Evolutionary conservation across 2,329 filamentous ascomycete species (phyloP), one percentile per base, ranked within the genome.

Genomic region (Fusarium odoratissimum): DNA sequence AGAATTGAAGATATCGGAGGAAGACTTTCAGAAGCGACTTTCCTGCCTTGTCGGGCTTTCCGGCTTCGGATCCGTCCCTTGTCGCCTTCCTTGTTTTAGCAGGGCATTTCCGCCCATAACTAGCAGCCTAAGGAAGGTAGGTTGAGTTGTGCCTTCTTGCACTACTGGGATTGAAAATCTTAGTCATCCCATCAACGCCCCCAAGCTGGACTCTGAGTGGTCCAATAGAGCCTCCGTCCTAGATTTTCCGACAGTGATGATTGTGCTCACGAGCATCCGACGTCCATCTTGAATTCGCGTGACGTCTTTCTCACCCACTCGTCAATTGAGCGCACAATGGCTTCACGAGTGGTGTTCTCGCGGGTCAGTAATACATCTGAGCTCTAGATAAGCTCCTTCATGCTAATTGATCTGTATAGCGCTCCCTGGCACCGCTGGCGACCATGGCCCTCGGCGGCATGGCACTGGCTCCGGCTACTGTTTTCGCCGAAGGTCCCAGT

Each of bases 271-370:
- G 51, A 69, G 64, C 59, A 69, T 58, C 64, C 71, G 68, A 72
- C 71, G 71, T 67, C 60, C 72, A 70, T 66, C 61, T 73, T 67
- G 78, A 74, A 61, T 71, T 70, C 76, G 76, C 71, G 76, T 75
- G 75, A 76, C 73, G 73, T 70, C 72, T 65, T 69, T 73, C 61
- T 67, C 65, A 64, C 66, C 64, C 67, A 71, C 71, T 74, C 76
- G 75, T 82, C 84, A 85, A 87, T 86, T 86, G 84, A 84, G 82
- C 80, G 78, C 79, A 86, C 80, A 81, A 90, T 90, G 88, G 87
- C 87, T 83, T 85, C 88, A 79, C 87, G 87, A 88, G 83, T 89
- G 82, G 83, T 90, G 81, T 82, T 89, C 78, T 86, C 85, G 82
- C 85, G 84, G 85, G 88, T 90, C 79, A 80, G 83, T 49, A 38